These are phyloP conservation scores for Lepiota brunneoincarnata DNA, from an alignment of 768 basidiomycete species.

Conservation along the genomic window DNA sequence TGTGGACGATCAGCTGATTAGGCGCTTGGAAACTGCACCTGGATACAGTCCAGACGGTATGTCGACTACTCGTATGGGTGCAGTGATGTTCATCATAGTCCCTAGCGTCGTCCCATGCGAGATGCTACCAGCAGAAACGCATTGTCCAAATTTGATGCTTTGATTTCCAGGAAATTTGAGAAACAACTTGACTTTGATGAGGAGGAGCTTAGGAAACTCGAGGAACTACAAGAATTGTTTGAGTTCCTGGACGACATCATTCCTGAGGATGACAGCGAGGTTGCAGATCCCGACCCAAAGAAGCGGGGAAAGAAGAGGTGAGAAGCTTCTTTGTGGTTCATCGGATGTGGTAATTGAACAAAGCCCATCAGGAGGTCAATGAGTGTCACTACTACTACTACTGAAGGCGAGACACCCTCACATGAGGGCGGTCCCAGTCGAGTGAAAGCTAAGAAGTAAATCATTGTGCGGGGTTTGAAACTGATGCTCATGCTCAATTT, in stretches of 20 bases:
- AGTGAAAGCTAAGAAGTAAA: conserved; percentile 37
- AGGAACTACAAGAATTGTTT: conserved; percentile 62
- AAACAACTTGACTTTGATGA: conserved; percentile 68
- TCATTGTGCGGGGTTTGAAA: background rate
- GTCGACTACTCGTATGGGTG: conserved; percentile 15
- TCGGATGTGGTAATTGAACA: conserved; percentile 5
- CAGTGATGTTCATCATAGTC: conserved; percentile 1
- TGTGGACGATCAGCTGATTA: conserved; percentile 67
- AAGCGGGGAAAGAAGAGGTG: conserved; percentile 51
- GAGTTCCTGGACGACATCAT: conserved; percentile 71
- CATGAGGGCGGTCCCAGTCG: conserved; percentile 27
- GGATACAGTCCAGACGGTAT: conserved; percentile 54
- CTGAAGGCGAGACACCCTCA: conserved; percentile 34
- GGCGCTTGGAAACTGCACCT: conserved; percentile 60
- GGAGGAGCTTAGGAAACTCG: conserved; percentile 64
- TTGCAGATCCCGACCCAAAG: conserved; percentile 36
- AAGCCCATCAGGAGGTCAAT: conserved; percentile 47
- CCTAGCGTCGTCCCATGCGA: conserved; percentile 40
- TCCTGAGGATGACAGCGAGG: conserved; percentile 62
- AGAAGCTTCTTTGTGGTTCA: background rate
- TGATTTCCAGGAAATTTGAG: conserved; percentile 69
- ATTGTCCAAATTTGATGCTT: conserved; percentile 64
- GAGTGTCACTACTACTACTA: conserved; percentile 49
- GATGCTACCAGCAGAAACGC: conserved; percentile 66
- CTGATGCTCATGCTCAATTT: background rate